phyloP scores from a whole-genome alignment of 352 stramenopile species.

The Globisporangium nodosum region DNA sequence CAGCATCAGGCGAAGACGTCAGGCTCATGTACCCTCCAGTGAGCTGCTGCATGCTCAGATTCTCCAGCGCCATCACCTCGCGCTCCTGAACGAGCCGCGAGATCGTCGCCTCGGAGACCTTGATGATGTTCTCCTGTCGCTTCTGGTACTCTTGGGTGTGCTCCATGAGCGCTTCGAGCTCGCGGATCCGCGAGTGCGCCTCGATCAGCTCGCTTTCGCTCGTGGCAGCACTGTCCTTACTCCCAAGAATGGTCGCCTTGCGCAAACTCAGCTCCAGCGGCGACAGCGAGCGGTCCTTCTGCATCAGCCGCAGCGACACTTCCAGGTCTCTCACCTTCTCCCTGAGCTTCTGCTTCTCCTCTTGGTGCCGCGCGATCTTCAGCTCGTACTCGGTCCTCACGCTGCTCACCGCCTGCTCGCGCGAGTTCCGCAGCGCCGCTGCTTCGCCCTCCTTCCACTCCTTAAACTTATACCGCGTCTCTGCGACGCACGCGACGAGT shows the following conservation, averaged over 20 bases:
- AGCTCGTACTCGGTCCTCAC: constrained; percentile 61
- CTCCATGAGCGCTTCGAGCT: constrained; percentile 49
- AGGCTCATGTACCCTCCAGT: constrained; percentile 1
- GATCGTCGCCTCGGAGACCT: constrained; percentile 54
- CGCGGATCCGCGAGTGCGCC: constrained; percentile 37
- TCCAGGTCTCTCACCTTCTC: constrained; percentile 74
- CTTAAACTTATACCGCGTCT: constrained; percentile 50
- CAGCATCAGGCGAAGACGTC: not conserved
- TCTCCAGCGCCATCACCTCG: constrained; percentile 36
- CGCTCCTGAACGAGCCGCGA: constrained; percentile 56
- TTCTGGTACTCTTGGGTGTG: constrained; percentile 54
- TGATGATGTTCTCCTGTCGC: constrained; percentile 59
- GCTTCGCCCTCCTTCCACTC: constrained; percentile 64
- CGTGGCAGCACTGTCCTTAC: constrained; percentile 33
- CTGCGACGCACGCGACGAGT: constrained; percentile 41
- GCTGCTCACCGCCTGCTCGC: constrained; percentile 42
- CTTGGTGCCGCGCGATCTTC: constrained; percentile 57
- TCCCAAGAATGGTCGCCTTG: constrained; percentile 52
- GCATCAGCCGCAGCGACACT: constrained; percentile 52
- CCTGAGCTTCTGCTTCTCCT: constrained; percentile 69
- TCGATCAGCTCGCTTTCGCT: constrained; percentile 56
- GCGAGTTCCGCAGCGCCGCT: constrained; percentile 22
- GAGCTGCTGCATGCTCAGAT: constrained; percentile 33
- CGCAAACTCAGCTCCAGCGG: constrained; percentile 56
- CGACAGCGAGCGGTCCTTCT: constrained; percentile 57